Evolutionary conservation across 1,284 basidiomycete genomes (phyloP).

Genomic region (Kwoniella shivajii): DNA sequence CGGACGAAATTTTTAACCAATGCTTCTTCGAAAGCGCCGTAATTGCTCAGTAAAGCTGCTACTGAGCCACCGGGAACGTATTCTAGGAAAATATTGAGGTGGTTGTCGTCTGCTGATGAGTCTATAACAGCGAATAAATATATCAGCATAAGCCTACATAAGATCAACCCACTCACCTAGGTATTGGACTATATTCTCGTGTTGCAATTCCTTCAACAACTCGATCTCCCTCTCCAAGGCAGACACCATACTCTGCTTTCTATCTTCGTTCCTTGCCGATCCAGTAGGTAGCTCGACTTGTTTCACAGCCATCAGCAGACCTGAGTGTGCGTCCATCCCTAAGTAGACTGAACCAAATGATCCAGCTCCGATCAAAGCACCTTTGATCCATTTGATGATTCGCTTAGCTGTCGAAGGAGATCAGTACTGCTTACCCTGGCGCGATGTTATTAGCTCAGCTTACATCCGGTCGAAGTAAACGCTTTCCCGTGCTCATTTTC

Average conservation of each 20-base stretch:
- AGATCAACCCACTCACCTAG: constrained; percentile 65
- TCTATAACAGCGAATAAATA: constrained; percentile 57
- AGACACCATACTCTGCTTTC: constrained; percentile 91
- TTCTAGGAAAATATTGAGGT: constrained; percentile 97
- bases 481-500: constrained; percentile 58
- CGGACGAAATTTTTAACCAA: constrained; percentile 92
- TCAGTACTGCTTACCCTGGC: background rate
- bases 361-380: constrained; percentile 94
- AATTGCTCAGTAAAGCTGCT: constrained; percentile 85
- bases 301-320: constrained; percentile 97
- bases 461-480: constrained; percentile 67
- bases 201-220: constrained; percentile 89
- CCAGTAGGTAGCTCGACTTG: constrained; percentile 94
- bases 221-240: constrained; percentile 97
- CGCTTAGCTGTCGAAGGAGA: constrained; percentile 55
- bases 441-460: constrained; percentile 28
- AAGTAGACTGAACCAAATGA: constrained; percentile 95
- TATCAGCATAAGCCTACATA: background rate
- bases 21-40: constrained; percentile 94
- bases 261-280: constrained; percentile 83
- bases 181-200: constrained; percentile 98
- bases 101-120: constrained; percentile 82
- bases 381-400: constrained; percentile 97
- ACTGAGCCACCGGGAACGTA: constrained; percentile 99
- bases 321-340: constrained; percentile 93